Conservation (phyloP, 306 rosid species). For the Arachis stenosperma region DNA sequence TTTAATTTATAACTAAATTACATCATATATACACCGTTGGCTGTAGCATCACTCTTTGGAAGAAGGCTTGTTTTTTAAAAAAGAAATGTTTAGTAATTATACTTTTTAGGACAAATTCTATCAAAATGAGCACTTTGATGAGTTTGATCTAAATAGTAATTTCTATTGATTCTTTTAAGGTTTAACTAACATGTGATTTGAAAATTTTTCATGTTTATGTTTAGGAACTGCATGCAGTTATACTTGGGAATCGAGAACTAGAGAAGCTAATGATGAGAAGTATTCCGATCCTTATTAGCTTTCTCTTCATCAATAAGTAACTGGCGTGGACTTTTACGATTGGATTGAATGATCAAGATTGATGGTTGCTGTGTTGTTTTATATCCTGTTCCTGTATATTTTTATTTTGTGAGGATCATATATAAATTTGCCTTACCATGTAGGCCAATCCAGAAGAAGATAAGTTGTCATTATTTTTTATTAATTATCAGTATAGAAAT, state of each 20-base stretch:
- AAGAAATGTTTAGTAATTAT: not conserved
- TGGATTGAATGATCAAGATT: no score
- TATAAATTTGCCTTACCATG: not conserved
- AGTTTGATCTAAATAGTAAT: not conserved
- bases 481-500: not conserved
- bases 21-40: conserved; percentile 36
- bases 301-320: no score
- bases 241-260: no score
- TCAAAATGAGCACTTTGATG: not conserved
- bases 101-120: conserved; percentile 21
- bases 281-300: no score
- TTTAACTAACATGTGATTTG: not conserved
- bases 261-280: no score
- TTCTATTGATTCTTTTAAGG: not conserved
- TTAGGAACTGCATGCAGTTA: no score
- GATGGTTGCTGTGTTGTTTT: no score
- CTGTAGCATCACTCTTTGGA: conserved; percentile 19
- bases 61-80: not conserved
- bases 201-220: no score
- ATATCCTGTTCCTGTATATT: not conserved
- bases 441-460: conserved; percentile 25
- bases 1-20: not conserved
- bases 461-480: conserved; percentile 20
- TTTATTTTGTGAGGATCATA: not conserved
- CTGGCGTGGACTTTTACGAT: no score